Conservation (phyloP, 257 asterid species). For the Lantana camara region DNA sequence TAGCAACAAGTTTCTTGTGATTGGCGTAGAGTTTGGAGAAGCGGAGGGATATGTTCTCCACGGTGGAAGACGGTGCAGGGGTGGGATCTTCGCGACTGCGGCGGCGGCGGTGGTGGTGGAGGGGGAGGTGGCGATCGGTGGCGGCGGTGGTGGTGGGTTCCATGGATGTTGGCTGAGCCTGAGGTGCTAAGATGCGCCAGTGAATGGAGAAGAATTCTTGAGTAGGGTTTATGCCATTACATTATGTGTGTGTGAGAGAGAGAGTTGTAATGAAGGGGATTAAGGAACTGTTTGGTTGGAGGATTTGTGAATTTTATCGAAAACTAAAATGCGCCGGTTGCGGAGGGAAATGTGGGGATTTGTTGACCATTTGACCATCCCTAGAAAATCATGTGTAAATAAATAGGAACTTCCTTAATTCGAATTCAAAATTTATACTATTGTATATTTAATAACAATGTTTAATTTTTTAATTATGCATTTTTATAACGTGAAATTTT, state of each 20-base stretch:
- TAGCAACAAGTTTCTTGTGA: conserved; percentile 47
- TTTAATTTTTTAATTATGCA: too few relatives aligned
- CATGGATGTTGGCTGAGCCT: conserved; percentile 43
- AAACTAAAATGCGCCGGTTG: conserved; percentile 49
- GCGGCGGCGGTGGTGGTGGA: conserved; percentile 32
- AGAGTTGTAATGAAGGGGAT: conserved; percentile 2
- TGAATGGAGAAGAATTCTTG: conserved; percentile 23
- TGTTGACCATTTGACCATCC: conserved; percentile 25
- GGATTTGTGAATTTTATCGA: neutral
- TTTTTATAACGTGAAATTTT: too few relatives aligned
- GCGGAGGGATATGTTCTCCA: conserved; percentile 73
- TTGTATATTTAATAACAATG: too few relatives aligned
- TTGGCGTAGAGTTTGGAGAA: conserved; percentile 65
- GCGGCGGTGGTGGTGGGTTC: conserved; percentile 56
- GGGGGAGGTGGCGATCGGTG: conserved; percentile 36
- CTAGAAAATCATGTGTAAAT: conserved; percentile 25
- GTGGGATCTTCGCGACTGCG: conserved; percentile 32
- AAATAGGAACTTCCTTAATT: too few relatives aligned
- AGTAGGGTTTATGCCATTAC: conserved; percentile 20
- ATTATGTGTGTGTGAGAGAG: neutral
- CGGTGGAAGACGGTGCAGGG: conserved; percentile 49
- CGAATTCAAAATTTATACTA: too few relatives aligned
- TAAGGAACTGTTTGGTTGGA: conserved; percentile 43
- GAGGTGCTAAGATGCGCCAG: conserved; percentile 54
- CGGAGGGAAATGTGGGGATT: conserved; percentile 29